Evolutionary conservation across 1,284 basidiomycete genomes (phyloP), one percentile per base, ranked within the genome.

Genomic region (Volvariella volvacea): DNA sequence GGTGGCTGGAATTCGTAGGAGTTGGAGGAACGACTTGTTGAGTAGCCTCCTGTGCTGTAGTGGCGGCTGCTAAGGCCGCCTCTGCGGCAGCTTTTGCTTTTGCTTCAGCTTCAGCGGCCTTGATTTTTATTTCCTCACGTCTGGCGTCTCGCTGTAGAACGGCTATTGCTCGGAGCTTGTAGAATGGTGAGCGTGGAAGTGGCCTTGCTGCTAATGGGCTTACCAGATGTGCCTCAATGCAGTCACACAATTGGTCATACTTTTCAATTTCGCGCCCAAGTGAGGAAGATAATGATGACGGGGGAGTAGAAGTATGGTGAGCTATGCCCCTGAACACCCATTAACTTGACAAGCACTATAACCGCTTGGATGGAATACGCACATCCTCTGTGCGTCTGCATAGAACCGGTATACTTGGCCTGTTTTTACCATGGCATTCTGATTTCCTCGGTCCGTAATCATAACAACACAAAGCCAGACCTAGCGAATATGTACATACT

Each of bases 171-270:
- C 76, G 78, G 38, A 79, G 63, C 85, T 88, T 36, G 12, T 21
- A 22, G 19, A n/a, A 9, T n/a, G 30, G 30, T 9, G 9, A 31
- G 22, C 16, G 4, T 46, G 40, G 38, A 10, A 8, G 19, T 21
- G 8, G 14, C 15, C 15, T 25, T 17, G 21, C 21, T 2, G n/a
- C 21, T n/a, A 8, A 7, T 8, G 28, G 9, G 56, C 78, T 60
- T 58, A 80, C 86, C 49, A 89, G 55, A 43, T 80, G 77, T 30
- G 76, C 71, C 56, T 88, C 86, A 42, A 89, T 75, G 2, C 76
- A 67, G 55, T 89, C 86, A 50, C 83, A 87, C 4, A 88, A 53
- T 52, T 86, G 83, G 54, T 88, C 83, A 52, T 83, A 89, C 54
- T 75, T 80, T 56, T 86, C 83, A 1, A 88, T 64, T 55, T 87